Conservation (phyloP, 441 rosid genomes). For the Dalechampia spathulata region DNA sequence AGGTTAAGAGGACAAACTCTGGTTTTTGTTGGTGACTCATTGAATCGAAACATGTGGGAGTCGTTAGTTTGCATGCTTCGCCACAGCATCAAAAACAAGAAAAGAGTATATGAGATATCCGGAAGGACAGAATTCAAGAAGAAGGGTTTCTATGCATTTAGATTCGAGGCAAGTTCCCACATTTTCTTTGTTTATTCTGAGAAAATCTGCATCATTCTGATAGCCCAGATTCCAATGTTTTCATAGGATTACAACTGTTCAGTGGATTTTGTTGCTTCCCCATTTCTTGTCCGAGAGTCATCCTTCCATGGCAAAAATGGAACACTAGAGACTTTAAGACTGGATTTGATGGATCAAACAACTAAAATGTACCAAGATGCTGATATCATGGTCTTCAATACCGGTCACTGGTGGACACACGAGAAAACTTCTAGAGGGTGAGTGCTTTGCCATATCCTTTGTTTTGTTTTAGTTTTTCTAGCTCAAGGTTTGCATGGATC, state of each 20-base stretch:
- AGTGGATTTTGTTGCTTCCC: slow-evolving; percentile 60
- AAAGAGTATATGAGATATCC: slow-evolving; percentile 47
- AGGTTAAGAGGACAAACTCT: slow-evolving; percentile 59
- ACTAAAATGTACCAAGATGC: slow-evolving; percentile 56
- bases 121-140: slow-evolving; percentile 53
- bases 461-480: not conserved
- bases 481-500: not conserved
- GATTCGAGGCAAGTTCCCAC: slow-evolving; percentile 46
- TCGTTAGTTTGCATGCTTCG: slow-evolving; percentile 64
- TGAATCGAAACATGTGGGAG: slow-evolving; percentile 92
- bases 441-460: slow-evolving; percentile 2
- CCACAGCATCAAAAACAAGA: slow-evolving; percentile 40
- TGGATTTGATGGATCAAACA: slow-evolving; percentile 57
- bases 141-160: slow-evolving; percentile 52
- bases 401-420: slow-evolving; percentile 94
- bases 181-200: not conserved
- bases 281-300: slow-evolving; percentile 66
- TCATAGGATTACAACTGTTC: slow-evolving; percentile 61
- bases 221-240: slow-evolving; percentile 3
- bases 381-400: slow-evolving; percentile 58
- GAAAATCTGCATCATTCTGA: not conserved
- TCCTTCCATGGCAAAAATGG: slow-evolving; percentile 32
- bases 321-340: slow-evolving; percentile 49
- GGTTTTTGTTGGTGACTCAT: slow-evolving; percentile 72
- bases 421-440: slow-evolving; percentile 79